Percentiles rank a stretch among this genome's conserved stretches.
phyloP scores from a whole-genome alignment of 257 asterid genomes.

The Marsdenia floribunda region DNA sequence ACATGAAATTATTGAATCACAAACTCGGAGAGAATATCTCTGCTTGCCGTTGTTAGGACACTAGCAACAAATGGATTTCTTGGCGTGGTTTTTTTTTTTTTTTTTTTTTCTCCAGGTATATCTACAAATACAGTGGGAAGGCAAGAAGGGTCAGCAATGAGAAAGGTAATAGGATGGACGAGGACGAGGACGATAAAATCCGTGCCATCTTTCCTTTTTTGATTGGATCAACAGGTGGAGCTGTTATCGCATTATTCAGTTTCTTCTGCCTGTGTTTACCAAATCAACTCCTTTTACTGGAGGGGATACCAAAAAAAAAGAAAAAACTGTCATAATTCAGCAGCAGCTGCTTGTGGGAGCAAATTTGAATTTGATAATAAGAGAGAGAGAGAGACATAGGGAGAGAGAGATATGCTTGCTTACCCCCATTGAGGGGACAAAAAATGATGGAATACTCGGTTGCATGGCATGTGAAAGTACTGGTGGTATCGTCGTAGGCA shows the following conservation, averaged over 20 bases:
- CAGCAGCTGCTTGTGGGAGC: slow-evolving; percentile 9
- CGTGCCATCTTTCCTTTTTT: slow-evolving; percentile 21
- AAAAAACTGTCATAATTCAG: slow-evolving; percentile 7
- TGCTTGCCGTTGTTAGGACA: not conserved
- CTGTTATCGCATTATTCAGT: slow-evolving; percentile 25
- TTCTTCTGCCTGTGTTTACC: slow-evolving; percentile 35
- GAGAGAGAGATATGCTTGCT: not conserved
- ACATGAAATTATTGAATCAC: not conserved
- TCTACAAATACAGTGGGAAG: slow-evolving; percentile 20
- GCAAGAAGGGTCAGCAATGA: slow-evolving; percentile 21
- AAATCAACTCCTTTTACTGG: slow-evolving; percentile 17
- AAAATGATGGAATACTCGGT: slow-evolving; percentile 43
- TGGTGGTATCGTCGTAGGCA: slow-evolving; percentile 73
- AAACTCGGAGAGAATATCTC: not conserved
- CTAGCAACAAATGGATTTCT: not conserved
- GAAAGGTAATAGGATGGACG: slow-evolving; percentile 25
- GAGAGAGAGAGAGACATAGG: not conserved
- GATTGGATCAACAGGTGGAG: slow-evolving; percentile 36
- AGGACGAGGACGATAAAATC: slow-evolving; percentile 30
- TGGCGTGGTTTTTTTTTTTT: not conserved
- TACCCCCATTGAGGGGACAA: slow-evolving; percentile 45
- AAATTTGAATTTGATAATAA: not conserved
- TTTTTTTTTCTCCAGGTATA: not conserved
- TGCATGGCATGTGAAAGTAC: slow-evolving; percentile 90
- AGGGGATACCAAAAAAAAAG: not conserved